Base-by-base conservation (phyloP, 192 early-diverging fungal genomes). In the Mortierella alpina region DNA sequence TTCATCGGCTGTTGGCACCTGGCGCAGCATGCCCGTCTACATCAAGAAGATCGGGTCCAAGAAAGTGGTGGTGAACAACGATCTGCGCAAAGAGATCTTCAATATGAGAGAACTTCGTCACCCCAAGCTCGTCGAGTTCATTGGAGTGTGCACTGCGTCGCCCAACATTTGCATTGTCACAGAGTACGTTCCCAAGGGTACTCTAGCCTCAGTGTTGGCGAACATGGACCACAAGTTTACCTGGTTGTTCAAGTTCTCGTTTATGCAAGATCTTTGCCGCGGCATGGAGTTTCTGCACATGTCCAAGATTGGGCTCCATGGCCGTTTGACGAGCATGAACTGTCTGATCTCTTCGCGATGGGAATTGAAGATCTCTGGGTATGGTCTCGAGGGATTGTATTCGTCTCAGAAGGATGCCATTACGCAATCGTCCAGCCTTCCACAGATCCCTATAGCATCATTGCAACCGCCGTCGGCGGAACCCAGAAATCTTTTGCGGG, bases 261-360 rank as follows among this genome's bases (percentile, higher is more conserved):
- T 86, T 39, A 86, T 86, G 50, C 75, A 84, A 20, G 85, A 86
- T 63, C 63, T 86, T 4, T 69, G 83, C 10, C 66, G 76, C 44
- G 85, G 82, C 18, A 86, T 86, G 85, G 70, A 73, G 49, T 86
- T 86, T 53, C 63, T 86, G 40, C 85, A 86, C 64, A 77, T 81
- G 70, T 84, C 82, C 12, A 86, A 84, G 54, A 76, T 86, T 50
- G 65, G 44, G 18, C 63, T 76, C 40, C 85, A 86, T 61, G 82
- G 85, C 7, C 81, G 63, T 50, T 59, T 86, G 18, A 86, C 82
- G 2, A 84, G 82, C 14, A 63, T 60, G 60, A 73, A 67, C 61
- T 86, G 85, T 52, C 47, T 84, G 47, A 81, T 86, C 52, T 78
- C 85, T 11, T 75, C 73, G 0, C 53, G 79, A 17, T 86, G 85